Conservation (phyloP, 176 grass and related monocot genomes). For the Avena sativa region DNA sequence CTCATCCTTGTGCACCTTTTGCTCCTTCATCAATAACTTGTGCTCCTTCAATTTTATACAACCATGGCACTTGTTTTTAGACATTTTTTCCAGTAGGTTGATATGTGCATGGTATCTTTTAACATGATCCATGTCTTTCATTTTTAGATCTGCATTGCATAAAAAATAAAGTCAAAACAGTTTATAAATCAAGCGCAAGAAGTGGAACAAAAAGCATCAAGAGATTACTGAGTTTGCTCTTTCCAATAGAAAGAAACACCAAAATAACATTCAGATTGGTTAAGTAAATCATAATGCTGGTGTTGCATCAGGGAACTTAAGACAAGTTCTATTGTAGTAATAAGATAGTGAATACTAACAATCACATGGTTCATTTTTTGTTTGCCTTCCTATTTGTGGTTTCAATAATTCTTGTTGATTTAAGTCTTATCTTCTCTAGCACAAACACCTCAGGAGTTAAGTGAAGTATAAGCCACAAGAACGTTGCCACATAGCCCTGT, state of each 20-base stretch:
- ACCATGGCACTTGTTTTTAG: slow-evolving; percentile 91
- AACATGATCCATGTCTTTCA: slow-evolving; percentile 72
- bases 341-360: slow-evolving; percentile 11
- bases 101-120: slow-evolving; percentile 70
- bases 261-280: background rate
- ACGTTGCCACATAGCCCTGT: background rate
- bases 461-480: slow-evolving; percentile 3
- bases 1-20: slow-evolving; percentile 75
- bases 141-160: slow-evolving; percentile 75
- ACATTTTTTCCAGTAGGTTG: slow-evolving; percentile 68
- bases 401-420: slow-evolving; percentile 27
- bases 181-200: slow-evolving; percentile 27
- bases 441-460: slow-evolving; percentile 5
- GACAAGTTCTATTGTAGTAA: background rate
- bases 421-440: slow-evolving; percentile 12
- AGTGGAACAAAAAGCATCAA: slow-evolving; percentile 11
- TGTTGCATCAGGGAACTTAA: slow-evolving; percentile 22
- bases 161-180: slow-evolving; percentile 34
- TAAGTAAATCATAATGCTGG: background rate
- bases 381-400: background rate
- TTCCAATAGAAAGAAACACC: slow-evolving; percentile 16
- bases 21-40: slow-evolving; percentile 71
- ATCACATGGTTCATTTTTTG: slow-evolving; percentile 5
- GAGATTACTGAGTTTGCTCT: background rate
- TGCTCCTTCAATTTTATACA: slow-evolving; percentile 98